Evolutionary conservation across 2,329 filamentous ascomycete genomes (phyloP).

Genomic region (Leptoxyphium fumago): DNA sequence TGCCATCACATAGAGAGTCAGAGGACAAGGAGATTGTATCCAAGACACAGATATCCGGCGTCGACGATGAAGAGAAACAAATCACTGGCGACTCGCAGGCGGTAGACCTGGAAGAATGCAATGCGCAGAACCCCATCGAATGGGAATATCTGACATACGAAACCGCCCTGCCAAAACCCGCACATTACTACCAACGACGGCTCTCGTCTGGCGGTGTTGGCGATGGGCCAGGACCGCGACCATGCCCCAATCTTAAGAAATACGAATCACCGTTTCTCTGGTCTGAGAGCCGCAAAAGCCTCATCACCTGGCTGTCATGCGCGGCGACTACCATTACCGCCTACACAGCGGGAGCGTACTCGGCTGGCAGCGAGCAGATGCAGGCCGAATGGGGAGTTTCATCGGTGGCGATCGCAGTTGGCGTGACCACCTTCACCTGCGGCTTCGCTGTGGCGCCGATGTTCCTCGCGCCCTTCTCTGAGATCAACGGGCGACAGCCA

Average conservation of each 20-base stretch:
- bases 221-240: slow-evolving; percentile 25
- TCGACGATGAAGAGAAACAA: no score
- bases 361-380: slow-evolving; percentile 53
- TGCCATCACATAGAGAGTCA: no score
- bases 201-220: slow-evolving; percentile 10
- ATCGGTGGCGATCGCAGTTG: slow-evolving; percentile 50
- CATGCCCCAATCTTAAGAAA: slow-evolving; percentile 48
- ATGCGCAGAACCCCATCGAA: slow-evolving; percentile 22
- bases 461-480: slow-evolving; percentile 74
- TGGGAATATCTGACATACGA: slow-evolving; percentile 49
- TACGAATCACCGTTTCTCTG: slow-evolving; percentile 61
- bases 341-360: slow-evolving; percentile 69
- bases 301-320: slow-evolving; percentile 61
- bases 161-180: slow-evolving; percentile 39
- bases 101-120: neutral
- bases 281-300: slow-evolving; percentile 52
- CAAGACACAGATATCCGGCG: no score
- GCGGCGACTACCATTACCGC: slow-evolving; percentile 62
- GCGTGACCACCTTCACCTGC: slow-evolving; percentile 67
- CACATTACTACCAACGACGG: slow-evolving; percentile 19
- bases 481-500: slow-evolving; percentile 74
- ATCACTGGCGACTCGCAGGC: no score
- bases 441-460: slow-evolving; percentile 78
- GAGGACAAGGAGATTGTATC: no score
- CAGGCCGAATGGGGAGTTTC: slow-evolving; percentile 50